These are phyloP conservation scores for Didymella segeticola DNA, from an alignment of 2,329 filamentous ascomycete species.

Conservation along the genomic window DNA sequence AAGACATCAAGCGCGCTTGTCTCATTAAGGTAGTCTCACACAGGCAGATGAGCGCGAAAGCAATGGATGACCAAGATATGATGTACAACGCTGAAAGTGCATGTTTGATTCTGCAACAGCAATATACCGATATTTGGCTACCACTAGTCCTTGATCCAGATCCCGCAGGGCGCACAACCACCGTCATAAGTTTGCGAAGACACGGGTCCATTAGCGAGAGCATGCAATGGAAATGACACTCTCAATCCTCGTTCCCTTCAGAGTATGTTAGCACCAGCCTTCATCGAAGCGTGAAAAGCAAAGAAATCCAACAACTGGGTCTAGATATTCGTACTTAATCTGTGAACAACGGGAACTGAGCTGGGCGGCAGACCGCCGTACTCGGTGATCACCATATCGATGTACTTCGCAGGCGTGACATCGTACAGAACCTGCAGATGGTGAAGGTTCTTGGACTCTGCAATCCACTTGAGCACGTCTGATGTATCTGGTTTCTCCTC, in stretches of 20 bases:
- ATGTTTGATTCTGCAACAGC: no score
- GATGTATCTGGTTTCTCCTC: slow-evolving; percentile 30
- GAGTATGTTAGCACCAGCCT: slow-evolving; percentile 1
- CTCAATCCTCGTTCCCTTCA: slow-evolving; percentile 17
- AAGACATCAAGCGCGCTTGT: no score
- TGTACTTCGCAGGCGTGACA: slow-evolving; percentile 84
- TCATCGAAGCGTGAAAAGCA: slow-evolving; percentile 9
- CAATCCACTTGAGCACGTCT: slow-evolving; percentile 48
- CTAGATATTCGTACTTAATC: slow-evolving; percentile 55
- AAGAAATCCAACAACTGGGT: slow-evolving; percentile 23
- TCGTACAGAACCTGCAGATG: slow-evolving; percentile 85
- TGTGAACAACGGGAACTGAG: slow-evolving; percentile 78
- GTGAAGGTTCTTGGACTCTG: slow-evolving; percentile 56
- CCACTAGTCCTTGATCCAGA: no score
- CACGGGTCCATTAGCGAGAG: no score
- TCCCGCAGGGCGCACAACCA: no score
- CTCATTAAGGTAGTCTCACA: no score
- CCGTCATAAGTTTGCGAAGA: no score
- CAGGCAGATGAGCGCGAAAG: no score
- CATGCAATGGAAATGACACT: no score
- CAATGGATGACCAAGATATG: no score
- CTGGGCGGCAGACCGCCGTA: slow-evolving; percentile 85
- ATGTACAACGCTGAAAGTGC: no score
- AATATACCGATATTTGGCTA: no score
- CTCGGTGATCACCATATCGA: slow-evolving; percentile 90